phyloP scores from a whole-genome alignment of 2,329 filamentous ascomycete genomes.

The Leptodontidium sp. region DNA sequence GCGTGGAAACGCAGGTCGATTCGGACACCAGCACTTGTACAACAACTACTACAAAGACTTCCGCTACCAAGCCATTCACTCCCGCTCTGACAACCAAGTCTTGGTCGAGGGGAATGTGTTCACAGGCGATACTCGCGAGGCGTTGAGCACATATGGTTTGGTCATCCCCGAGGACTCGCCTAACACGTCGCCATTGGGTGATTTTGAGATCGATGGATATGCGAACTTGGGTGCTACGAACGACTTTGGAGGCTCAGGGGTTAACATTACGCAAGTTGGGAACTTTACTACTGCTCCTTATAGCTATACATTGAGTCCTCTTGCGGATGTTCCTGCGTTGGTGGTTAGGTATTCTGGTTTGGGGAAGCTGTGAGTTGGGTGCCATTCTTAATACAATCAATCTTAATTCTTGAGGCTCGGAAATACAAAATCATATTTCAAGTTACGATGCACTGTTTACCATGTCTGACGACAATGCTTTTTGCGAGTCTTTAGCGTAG shows the following conservation, averaged over 20 bases:
- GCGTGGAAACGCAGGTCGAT: conserved; percentile 22
- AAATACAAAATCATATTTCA: no score
- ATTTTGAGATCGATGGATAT: conserved; percentile 21
- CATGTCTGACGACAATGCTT: no score
- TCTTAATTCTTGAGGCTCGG: no score
- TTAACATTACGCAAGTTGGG: conserved; percentile 21
- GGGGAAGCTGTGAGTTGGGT: neutral
- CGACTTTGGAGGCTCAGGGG: conserved; percentile 10
- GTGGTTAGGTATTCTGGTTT: conserved; percentile 20
- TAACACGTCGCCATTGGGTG: conserved; percentile 10
- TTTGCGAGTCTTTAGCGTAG: no score
- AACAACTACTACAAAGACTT: conserved; percentile 26
- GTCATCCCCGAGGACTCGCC: conserved; percentile 23
- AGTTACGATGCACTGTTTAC: no score
- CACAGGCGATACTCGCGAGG: conserved; percentile 19
- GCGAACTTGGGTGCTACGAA: conserved; percentile 22
- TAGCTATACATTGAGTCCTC: conserved; percentile 10
- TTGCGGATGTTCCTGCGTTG: conserved; percentile 11
- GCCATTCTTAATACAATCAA: no score
- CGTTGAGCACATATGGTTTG: conserved; percentile 19
- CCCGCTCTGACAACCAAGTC: conserved; percentile 22
- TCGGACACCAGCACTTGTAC: conserved; percentile 19
- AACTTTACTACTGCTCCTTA: conserved; percentile 21
- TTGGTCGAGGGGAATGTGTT: conserved; percentile 21
- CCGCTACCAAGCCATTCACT: conserved; percentile 23